Evolutionary conservation across 1,284 basidiomycete genomes (phyloP).

Genomic region (Leccinum solheimii): DNA sequence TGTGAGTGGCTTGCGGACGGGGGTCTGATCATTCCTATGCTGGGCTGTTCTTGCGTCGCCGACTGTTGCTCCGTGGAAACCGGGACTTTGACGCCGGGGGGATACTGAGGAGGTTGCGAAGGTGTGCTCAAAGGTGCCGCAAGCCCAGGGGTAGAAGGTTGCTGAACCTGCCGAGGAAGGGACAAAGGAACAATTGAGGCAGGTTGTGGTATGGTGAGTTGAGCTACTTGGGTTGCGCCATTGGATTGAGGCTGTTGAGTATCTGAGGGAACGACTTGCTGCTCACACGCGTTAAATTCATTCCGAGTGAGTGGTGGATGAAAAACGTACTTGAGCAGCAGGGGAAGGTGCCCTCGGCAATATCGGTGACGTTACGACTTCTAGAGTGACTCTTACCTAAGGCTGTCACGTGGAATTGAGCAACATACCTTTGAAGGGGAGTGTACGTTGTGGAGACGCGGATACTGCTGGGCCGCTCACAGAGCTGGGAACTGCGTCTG

Average conservation of each 20-base stretch:
- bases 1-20: conserved; percentile 44
- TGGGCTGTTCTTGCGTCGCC: conserved; percentile 27
- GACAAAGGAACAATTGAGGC: conserved; percentile 49
- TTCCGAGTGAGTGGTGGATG: conserved; percentile 5
- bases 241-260: conserved; percentile 38
- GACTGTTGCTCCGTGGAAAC: conserved; percentile 38
- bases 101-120: conserved; percentile 53
- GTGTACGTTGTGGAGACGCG: conserved; percentile 53
- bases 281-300: conserved; percentile 22
- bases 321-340: conserved; percentile 37
- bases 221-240: conserved; percentile 32
- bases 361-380: conserved; percentile 41
- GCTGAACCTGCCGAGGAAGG: conserved; percentile 64
- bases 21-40: conserved; percentile 36
- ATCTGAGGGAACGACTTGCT: conserved; percentile 36
- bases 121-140: conserved; percentile 30
- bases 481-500: conserved; percentile 63
- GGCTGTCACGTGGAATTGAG: conserved; percentile 9
- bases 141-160: conserved; percentile 33
- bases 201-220: conserved; percentile 32
- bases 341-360: conserved; percentile 41
- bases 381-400: conserved; percentile 37
- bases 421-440: conserved; percentile 45
- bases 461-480: conserved; percentile 53
- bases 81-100: conserved; percentile 66